Percentiles rank a stretch among this genome's conserved stretches.
Conservation (phyloP, 352 stramenopile species). For the Globisporangium radiosum region DNA sequence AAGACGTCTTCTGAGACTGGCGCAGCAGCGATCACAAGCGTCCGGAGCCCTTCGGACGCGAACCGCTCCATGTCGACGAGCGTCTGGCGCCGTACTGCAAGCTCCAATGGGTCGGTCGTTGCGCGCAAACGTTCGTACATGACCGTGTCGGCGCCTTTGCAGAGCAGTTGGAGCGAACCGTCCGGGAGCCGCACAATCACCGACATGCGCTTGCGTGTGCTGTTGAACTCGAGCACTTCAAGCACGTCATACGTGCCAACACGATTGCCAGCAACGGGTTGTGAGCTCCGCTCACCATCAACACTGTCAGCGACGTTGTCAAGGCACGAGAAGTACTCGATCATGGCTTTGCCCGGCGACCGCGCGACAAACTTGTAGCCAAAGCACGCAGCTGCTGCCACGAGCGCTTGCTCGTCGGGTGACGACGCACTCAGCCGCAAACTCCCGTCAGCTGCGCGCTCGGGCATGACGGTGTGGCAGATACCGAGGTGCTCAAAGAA, state of each 20-base stretch:
- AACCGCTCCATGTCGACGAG: conserved; percentile 87
- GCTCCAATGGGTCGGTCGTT: conserved; percentile 36
- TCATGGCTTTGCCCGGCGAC: conserved; percentile 59
- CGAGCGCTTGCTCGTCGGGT: conserved; percentile 86
- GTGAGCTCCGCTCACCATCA: conserved; percentile 9
- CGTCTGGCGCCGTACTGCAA: conserved; percentile 56
- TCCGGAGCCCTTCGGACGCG: conserved; percentile 83
- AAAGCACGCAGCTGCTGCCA: conserved; percentile 76
- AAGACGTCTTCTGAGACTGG: conserved; percentile 58
- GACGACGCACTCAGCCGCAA: conserved; percentile 88
- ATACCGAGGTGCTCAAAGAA: conserved; percentile 89
- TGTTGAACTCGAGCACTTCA: conserved; percentile 93
- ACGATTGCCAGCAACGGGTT: conserved; percentile 24
- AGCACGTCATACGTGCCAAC: conserved; percentile 79
- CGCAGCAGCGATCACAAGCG: conserved; percentile 77
- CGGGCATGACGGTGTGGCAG: conserved; percentile 97
- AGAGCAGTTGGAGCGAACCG: conserved; percentile 67
- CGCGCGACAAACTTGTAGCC: conserved; percentile 77
- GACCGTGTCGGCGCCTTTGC: conserved; percentile 86
- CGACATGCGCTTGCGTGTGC: conserved; percentile 94
- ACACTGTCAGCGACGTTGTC: conserved; percentile 8
- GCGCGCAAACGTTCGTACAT: conserved; percentile 78
- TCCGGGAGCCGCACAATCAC: conserved; percentile 70
- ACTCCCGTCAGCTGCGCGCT: conserved; percentile 86
- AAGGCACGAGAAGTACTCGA: conserved; percentile 66